Evolutionary conservation across 2,329 filamentous ascomycete species (phyloP), one percentile per base, ranked within the genome.

Genomic region (Neofusicoccum sp.): DNA sequence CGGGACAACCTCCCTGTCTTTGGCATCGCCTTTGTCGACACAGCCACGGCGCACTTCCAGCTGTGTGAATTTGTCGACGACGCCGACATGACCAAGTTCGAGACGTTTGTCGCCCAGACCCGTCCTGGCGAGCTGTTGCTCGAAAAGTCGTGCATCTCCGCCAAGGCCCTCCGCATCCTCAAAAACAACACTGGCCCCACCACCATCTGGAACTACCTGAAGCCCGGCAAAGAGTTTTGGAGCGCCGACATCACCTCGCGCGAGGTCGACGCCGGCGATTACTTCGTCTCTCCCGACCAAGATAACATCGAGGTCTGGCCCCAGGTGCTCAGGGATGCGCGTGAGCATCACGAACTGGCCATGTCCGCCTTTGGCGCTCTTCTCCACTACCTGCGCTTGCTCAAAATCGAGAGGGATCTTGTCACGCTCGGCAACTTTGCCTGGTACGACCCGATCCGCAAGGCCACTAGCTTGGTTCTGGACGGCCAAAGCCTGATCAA

Each of bases 401-500:
- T 99, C 62, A 97, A 97, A 78, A 87, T 98, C 26, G 95, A 99
- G 71, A 85, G 87, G 16, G 91, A 90, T 60, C 80, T 98, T 6
- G 81, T 99, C 43, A 96, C 91, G 0, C 89, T 97, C 66, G 89
- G 90, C 64, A 96, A 96, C 71, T 97, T 99, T 71, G 85, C 87
- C 57, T 89, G 87, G 82, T 99, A 99, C 73, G 92, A 89, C 71
- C 95, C 95, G 0, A 98, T 99, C 56, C 89, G 89, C 69, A 96
- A 97, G 71, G 83, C 87, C 1, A 91, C 92, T 11, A 98, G 91
- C 31, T 79, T 99, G 45, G 89, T 99, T 8, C 83, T 99, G 1
- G 95, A 99, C 68, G 95, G 95, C 0, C 95, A 99, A 72, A 98
- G 93, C 24, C 81, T 99, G 67, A 96, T 96, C 80, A 99, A 99